Evolutionary conservation across 2,329 filamentous ascomycete species (phyloP).

Genomic region (Aspergillus japonicus): DNA sequence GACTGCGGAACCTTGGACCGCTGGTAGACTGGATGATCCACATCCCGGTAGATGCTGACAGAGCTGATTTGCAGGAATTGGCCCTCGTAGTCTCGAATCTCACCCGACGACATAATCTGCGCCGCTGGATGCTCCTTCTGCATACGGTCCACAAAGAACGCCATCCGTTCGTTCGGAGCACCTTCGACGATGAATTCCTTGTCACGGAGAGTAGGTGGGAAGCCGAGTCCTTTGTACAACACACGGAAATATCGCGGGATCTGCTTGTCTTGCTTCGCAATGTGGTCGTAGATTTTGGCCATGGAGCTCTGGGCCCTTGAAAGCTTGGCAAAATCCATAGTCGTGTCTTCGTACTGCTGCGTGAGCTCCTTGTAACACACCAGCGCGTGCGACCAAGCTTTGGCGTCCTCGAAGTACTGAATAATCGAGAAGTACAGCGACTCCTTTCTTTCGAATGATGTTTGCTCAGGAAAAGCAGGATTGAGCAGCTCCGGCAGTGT

Average conservation of each 20-base stretch:
- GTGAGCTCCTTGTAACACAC: constrained; percentile 88
- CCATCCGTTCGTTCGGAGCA: constrained; percentile 70
- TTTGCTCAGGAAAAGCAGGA: constrained; percentile 77
- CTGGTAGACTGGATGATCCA: constrained; percentile 81
- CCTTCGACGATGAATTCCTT: constrained; percentile 94
- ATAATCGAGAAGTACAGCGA: constrained; percentile 92
- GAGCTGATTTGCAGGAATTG: constrained; percentile 83
- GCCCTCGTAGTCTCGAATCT: constrained; percentile 79
- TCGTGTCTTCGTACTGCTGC: constrained; percentile 82
- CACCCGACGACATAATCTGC: constrained; percentile 70
- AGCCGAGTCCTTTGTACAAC: constrained; percentile 83
- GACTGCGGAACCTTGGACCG: constrained; percentile 78
- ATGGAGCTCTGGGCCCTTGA: constrained; percentile 86
- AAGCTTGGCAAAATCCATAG: constrained; percentile 89
- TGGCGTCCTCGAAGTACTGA: constrained; percentile 89
- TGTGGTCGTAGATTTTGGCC: constrained; percentile 85
- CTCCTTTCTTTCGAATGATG: constrained; percentile 89
- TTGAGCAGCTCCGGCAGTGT: constrained; percentile 66
- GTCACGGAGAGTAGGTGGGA: constrained; percentile 75
- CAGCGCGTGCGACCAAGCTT: constrained; percentile 86
- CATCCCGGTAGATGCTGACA: constrained; percentile 77
- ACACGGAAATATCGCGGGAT: constrained; percentile 90
- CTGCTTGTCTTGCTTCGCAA: constrained; percentile 75
- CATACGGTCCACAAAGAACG: constrained; percentile 85
- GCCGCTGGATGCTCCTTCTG: constrained; percentile 86